Evolutionary conservation across 2,329 filamentous ascomycete genomes (phyloP), one percentile per base, ranked within the genome.

Genomic region (Aspergillus spinulosporus): DNA sequence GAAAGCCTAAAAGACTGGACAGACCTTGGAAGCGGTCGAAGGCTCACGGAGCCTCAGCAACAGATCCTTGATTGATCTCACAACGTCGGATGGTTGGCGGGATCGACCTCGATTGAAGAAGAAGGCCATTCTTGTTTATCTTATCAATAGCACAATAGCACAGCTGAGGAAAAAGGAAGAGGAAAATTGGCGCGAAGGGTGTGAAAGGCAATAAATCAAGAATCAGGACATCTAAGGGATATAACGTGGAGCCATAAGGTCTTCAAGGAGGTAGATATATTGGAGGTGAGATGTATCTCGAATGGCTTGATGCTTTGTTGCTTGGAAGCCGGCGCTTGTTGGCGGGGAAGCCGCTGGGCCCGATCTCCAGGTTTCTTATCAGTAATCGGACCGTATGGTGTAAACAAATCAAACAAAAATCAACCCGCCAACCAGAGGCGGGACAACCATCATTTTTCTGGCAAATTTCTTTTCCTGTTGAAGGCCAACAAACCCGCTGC

Each of bases 101-200:
- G 84, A 80, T 64, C 82, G 82, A 65, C 81, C 82, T 59, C 85
- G 79, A 58, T 80, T 81, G 70, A 89, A 89, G 54, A 89, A 77
- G 75, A 89, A 90, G 45, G 87, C 85, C 87, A 90, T 90, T 60
- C 54, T 59, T 53, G 54, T 58, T 57, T 57, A 45, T 58, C 49
- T 53, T 49, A 64, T 56, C 49, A 50, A 50, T 44, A 53, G 51
- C 51, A 45, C 26, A n/a, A n/a, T n/a, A n/a, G 21, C 21, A 21
- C 26, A 49, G 36, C 21, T 45, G 28, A n/a, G 40, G 44, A 21
- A 21, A 21, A 36, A 45, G 48, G 48, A 64, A 58, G n/a, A n/a
- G n/a, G n/a, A n/a, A 55, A 47, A 49, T 28, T 42, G 50, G 43
- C 43, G 14, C 4, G 21, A 46, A 15, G 12, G 14, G 21, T 21